Evolutionary conservation across 441 rosid genomes (phyloP), one percentile per base, ranked within the genome.

Genomic region (Hura crepitans): DNA sequence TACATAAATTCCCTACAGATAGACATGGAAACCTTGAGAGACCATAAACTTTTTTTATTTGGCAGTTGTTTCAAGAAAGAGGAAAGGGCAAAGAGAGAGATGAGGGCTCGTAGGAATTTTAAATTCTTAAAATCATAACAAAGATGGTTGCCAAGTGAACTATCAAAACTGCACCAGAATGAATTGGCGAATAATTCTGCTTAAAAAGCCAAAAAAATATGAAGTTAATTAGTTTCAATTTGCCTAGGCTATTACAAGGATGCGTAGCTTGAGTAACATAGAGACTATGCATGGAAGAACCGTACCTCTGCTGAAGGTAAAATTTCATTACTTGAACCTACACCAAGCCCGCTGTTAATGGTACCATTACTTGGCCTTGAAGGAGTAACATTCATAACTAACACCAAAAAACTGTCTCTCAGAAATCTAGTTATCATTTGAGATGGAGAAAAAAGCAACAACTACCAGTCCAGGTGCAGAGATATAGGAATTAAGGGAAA

Each of bases 371-470:
- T 75, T 65, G 89, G 84, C 77, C 88, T 88, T 51, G 87, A 73
- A 68, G 84, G 79, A 80, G 80, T 77, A 68, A 77, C 80, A 81
- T 64, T 75, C 77, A 75, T 75, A 81, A 96, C 97, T 92, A 74
- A 72, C 68, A 87, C 81, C 56, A 58, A 65, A 75, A 71, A 72
- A 58, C 25, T 11, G 37, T 20, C 59, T 23, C 61, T 83, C 80
- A 86, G 80, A 69, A 75, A 50, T 69, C 72, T 59, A 70, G 74
- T 64, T 45, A 77, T 68, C 31, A 60, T 33, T 79, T 64, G 30
- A 35, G 39, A 9, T 2, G 17, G 72, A 45, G 10, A 68, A 33
- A 35, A 69, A 60, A 62, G 43, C 66, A 71, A 66, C 55, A 69
- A 56, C 25, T 51, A 61, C n/a, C 35, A 54, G 0, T 20, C 13